phyloP scores from a whole-genome alignment of 2,329 filamentous ascomycete genomes.

The Taxawa tesnikishii region DNA sequence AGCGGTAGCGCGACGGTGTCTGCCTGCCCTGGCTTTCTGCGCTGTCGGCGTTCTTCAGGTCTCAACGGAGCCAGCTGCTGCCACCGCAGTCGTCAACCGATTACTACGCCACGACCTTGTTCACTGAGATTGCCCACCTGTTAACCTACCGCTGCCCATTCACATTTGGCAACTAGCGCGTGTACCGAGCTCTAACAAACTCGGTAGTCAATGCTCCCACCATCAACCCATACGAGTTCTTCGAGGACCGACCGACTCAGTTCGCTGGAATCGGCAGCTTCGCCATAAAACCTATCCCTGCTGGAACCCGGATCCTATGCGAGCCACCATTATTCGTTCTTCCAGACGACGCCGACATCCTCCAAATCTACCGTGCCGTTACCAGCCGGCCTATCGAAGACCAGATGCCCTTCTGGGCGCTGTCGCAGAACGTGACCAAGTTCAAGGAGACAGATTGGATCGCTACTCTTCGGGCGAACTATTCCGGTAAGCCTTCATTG shows the following conservation, averaged over 20 bases:
- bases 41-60: too few species aligned
- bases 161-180: too few species aligned
- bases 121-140: too few species aligned
- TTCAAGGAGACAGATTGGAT: slow-evolving; percentile 7
- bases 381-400: slow-evolving; percentile 1
- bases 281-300: slow-evolving; percentile 5
- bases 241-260: slow-evolving; percentile 6
- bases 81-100: too few species aligned
- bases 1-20: too few species aligned
- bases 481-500: slow-evolving; percentile 1
- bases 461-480: slow-evolving; percentile 3
- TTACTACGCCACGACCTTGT: too few species aligned
- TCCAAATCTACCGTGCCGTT: slow-evolving; percentile 5
- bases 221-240: slow-evolving; percentile 2
- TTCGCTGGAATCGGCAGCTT: slow-evolving; percentile 8
- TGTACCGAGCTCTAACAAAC: too few species aligned
- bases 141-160: too few species aligned
- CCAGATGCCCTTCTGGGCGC: slow-evolving; percentile 7
- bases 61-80: too few species aligned
- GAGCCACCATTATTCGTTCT: slow-evolving; percentile 8
- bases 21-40: too few species aligned
- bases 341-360: slow-evolving; percentile 8
- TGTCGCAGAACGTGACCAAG: slow-evolving; percentile 3
- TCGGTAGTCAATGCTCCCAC: too few species aligned
- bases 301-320: slow-evolving; percentile 8